Evolutionary conservation across 495 filamentous ascomycete genomes (phyloP).

Genomic region (Thermochaetoides thermophila): DNA sequence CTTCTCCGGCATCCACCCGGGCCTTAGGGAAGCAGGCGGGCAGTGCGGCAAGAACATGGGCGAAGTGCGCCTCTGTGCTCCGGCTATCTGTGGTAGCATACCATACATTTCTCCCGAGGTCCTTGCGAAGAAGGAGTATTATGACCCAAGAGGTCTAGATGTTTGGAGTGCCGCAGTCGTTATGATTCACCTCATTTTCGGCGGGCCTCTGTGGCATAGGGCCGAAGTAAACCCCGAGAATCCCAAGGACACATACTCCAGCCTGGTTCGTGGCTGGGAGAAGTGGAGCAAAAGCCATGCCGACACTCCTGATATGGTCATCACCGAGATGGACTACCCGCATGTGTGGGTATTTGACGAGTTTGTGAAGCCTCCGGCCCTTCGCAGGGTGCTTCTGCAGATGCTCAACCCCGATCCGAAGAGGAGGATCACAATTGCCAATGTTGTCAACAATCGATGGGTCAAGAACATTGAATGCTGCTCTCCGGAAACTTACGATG

Average conservation of each 20-base stretch:
- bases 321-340: slow-evolving; percentile 38
- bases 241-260: slow-evolving; percentile 32
- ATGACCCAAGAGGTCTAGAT: slow-evolving; percentile 62
- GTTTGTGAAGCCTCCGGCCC: slow-evolving; percentile 33
- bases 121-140: slow-evolving; percentile 44
- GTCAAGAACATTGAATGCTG: slow-evolving; percentile 60
- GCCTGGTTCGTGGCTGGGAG: slow-evolving; percentile 47
- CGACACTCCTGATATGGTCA: slow-evolving; percentile 27
- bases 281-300: slow-evolving; percentile 40
- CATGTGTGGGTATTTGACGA: slow-evolving; percentile 34
- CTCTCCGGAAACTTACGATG: slow-evolving; percentile 43
- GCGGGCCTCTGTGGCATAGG: slow-evolving; percentile 49
- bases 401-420: slow-evolving; percentile 63
- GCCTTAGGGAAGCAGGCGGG: slow-evolving; percentile 44
- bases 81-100: slow-evolving; percentile 59
- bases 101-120: slow-evolving; percentile 73
- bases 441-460: slow-evolving; percentile 46
- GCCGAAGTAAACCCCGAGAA: slow-evolving; percentile 27
- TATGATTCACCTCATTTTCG: slow-evolving; percentile 51
- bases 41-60: slow-evolving; percentile 51
- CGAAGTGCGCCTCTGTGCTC: slow-evolving; percentile 48
- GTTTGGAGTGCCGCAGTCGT: slow-evolving; percentile 69
- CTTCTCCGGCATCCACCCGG: slow-evolving; percentile 60
- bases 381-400: slow-evolving; percentile 49
- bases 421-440: slow-evolving; percentile 47